Evolutionary conservation across 305 asterid genomes (phyloP).

Genomic region (Fraxinus nigra): DNA sequence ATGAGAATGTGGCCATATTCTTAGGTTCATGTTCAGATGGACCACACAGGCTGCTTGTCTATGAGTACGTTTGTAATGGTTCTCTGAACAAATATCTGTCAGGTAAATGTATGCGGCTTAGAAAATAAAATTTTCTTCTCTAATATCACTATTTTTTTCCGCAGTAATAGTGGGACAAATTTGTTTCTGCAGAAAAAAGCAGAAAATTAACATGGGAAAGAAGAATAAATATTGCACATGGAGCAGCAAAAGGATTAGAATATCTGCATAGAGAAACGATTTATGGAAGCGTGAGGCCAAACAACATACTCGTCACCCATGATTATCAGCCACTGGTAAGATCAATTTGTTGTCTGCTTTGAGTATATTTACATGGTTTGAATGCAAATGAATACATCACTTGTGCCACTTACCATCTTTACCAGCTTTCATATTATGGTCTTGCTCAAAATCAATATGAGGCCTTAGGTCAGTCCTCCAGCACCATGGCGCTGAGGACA

Average conservation of each 20-base stretch:
- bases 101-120: slow-evolving; percentile 21
- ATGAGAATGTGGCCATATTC: slow-evolving; percentile 45
- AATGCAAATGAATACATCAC: not conserved
- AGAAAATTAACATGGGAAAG: slow-evolving; percentile 46
- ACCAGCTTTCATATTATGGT: slow-evolving; percentile 50
- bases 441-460: slow-evolving; percentile 40
- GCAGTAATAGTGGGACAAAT: not conserved
- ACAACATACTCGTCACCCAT: slow-evolving; percentile 54
- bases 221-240: slow-evolving; percentile 40
- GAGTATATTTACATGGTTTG: not conserved
- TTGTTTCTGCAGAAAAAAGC: slow-evolving; percentile 33
- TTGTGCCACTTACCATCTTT: not conserved
- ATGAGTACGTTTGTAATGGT: slow-evolving; percentile 49
- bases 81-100: slow-evolving; percentile 47
- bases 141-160: not conserved
- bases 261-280: slow-evolving; percentile 35
- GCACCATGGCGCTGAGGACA: slow-evolving; percentile 37
- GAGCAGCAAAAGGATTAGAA: slow-evolving; percentile 50
- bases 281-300: slow-evolving; percentile 46
- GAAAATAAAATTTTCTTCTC: not conserved
- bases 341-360: not conserved
- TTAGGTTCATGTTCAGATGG: slow-evolving; percentile 54
- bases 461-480: slow-evolving; percentile 35
- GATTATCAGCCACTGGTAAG: slow-evolving; percentile 53
- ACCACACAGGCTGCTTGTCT: slow-evolving; percentile 41